Percentiles rank a stretch among this genome's conserved stretches.
Conservation (phyloP, 768 basidiomycete species). For the Tricholoma bakamatsutake region DNA sequence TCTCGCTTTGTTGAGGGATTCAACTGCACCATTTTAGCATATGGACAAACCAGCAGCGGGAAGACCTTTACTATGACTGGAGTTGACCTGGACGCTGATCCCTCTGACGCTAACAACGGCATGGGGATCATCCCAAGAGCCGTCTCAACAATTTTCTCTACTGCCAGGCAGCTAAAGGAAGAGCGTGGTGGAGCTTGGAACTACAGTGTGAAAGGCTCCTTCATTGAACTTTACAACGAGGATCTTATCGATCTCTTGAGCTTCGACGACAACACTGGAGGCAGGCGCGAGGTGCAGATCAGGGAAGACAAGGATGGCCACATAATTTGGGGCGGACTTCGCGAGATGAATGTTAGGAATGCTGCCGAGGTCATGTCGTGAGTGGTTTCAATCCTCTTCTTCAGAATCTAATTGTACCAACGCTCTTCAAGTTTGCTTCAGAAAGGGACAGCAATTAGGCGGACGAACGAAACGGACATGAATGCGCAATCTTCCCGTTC, state of each 20-base stretch:
- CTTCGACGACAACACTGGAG: slow-evolving; percentile 59
- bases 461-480: slow-evolving; percentile 98
- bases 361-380: slow-evolving; percentile 89
- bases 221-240: slow-evolving; percentile 98
- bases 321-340: slow-evolving; percentile 95
- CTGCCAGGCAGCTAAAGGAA: slow-evolving; percentile 70
- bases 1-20: slow-evolving; percentile 88
- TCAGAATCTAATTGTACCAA: slow-evolving; percentile 6
- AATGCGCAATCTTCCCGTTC: slow-evolving; percentile 97
- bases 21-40: slow-evolving; percentile 97
- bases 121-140: slow-evolving; percentile 97
- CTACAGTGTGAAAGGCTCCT: slow-evolving; percentile 80
- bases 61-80: slow-evolving; percentile 99
- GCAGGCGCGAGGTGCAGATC: slow-evolving; percentile 85
- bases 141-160: slow-evolving; percentile 80
- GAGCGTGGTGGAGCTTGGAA: slow-evolving; percentile 73
- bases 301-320: slow-evolving; percentile 95
- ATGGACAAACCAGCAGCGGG: slow-evolving; percentile 95
- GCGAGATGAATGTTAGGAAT: slow-evolving; percentile 85
- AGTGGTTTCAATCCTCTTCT: slow-evolving; percentile 28
- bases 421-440: slow-evolving; percentile 61
- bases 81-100: slow-evolving; percentile 83
- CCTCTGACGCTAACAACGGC: slow-evolving; percentile 71
- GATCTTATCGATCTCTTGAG: slow-evolving; percentile 94
- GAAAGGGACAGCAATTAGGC: slow-evolving; percentile 83